Base-by-base conservation (phyloP, 192 early-diverging fungal genomes). In the Helicostylum pulchrum region DNA sequence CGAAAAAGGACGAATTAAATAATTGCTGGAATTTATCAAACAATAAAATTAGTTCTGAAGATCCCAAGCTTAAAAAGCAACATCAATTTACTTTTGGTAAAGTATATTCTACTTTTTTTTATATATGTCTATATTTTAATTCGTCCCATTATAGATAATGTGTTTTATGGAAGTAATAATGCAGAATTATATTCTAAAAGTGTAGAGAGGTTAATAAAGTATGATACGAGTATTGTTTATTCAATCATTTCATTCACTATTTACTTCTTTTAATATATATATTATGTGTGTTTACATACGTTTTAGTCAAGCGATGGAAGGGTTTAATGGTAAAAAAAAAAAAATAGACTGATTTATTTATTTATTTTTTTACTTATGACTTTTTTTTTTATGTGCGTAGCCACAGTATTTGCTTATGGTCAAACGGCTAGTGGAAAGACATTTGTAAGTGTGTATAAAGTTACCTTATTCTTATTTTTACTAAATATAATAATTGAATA, bases 391-490 rank as follows among this genome's bases (percentile, higher is more conserved):
- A 47, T 43, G 39, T 30, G n/a, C 26, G 9, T 63, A 89, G 91
- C 88, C 31, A 97, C 95, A 3, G 92, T 99, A 3, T 99, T 99
- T 82, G 94, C 97, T 3, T 99, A 99, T 78, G 97, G 97, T 17
- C 95, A 98, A 74, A 99, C 97, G 8, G 90, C 94, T 7, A 91
- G 89, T 8, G 97, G 97, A 49, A 99, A 99, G 70, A 98, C 97
- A 49, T 84, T 78, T 74, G 83, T 82, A 82, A 62, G 78, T 67
- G 17, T 2, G 46, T 31, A 31, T 5, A n/a, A n/a, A 61, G 11
- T 2, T 52, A 58, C 54, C 17, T 50, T 53, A 10, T 20, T 53
- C 44, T 60, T 10, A 55, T 32, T 14, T 30, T 3, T 8, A 20
- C 7, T 21, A 43, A 44, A 45, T 30, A 26, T 23, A 4, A 2